Evolutionary conservation across 257 asterid species (phyloP), one percentile per base, ranked within the genome.

Genomic region (Plantago elongata): DNA sequence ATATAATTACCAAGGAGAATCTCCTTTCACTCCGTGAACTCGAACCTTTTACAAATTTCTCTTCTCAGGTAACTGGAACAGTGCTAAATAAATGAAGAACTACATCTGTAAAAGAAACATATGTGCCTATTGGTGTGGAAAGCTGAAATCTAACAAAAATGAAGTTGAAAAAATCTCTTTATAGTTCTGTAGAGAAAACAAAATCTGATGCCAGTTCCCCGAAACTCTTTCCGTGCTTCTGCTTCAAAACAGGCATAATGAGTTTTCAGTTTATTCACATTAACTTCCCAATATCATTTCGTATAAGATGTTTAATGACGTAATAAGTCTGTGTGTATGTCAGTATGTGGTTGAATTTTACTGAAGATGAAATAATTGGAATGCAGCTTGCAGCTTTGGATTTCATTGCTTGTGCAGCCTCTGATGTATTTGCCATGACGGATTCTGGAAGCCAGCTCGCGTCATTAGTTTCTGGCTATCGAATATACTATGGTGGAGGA

Each of bases 381-480:
- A 65, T 80, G 83, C 86, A 89, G 99, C 91, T 92, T 62, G 97
- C 99, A 60, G 99, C 99, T 15, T 65, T 89, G 62, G 99, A 92
- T 79, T 92, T 86, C 43, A 89, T 92, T 0, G 94, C 82, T 2
- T 89, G 96, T 55, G 91, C 91, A 17, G 84, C 89, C 72, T 77
- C 99, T 4, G 91, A 92, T 72, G 96, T 92, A n/a, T 89, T 92
- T 68, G 90, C 99, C 51, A 83, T 89, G 50, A 92, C 99, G 1
- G 99, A 92, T 62, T 83, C 99, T 0, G 99, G 99, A 30, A 92
- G 97, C 85, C 97, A 92, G 80, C 78, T 92, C 7, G 89, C 99
- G 6, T 89, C 96, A 56, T 75, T 92, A 1, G 97, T 84, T 69
- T 86, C 95, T 1, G 99, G 99, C 16, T 80, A 75, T 55, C 84